Percentiles rank a stretch among this genome's conserved stretches.
These are phyloP conservation scores for Gymnopus androsaceus DNA, from an alignment of 1,284 basidiomycete genomes.

Conservation along the genomic window DNA sequence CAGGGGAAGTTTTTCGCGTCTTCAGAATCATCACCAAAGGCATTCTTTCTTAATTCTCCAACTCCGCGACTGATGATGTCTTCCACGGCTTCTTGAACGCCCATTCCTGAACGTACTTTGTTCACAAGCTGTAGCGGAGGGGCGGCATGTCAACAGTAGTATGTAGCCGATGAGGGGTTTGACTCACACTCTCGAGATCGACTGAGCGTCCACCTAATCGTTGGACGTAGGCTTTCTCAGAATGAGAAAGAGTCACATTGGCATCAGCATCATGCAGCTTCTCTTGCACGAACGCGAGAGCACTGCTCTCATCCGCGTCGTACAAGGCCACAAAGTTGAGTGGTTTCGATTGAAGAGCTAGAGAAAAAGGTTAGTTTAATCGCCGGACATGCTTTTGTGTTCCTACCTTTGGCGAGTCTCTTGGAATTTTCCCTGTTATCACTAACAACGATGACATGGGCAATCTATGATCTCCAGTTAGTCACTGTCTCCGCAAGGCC, in stretches of 20 bases:
- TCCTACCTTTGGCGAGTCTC: slow-evolving; percentile 74
- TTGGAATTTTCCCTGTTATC: slow-evolving; percentile 91
- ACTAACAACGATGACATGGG: slow-evolving; percentile 90
- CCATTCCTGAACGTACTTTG: slow-evolving; percentile 79
- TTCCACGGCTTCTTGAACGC: slow-evolving; percentile 80
- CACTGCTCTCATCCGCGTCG: slow-evolving; percentile 84
- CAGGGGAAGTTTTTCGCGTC: slow-evolving; percentile 85
- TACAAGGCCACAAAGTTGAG: slow-evolving; percentile 76
- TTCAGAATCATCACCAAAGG: slow-evolving; percentile 89
- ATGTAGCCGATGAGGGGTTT: too few relatives aligned
- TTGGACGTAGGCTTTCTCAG: slow-evolving; percentile 62
- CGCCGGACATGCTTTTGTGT: neutral
- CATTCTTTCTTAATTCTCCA: slow-evolving; percentile 85
- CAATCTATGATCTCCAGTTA: slow-evolving; percentile 50
- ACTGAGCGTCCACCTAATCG: slow-evolving; percentile 86
- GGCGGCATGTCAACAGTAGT: slow-evolving; percentile 6
- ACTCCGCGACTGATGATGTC: slow-evolving; percentile 84
- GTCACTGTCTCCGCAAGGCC: neutral
- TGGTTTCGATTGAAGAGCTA: slow-evolving; percentile 86
- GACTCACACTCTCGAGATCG: slow-evolving; percentile 77
- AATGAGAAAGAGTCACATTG: slow-evolving; percentile 49
- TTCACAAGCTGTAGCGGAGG: slow-evolving; percentile 74
- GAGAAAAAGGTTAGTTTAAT: too few relatives aligned
- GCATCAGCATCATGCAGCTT: slow-evolving; percentile 70
- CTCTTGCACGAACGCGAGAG: slow-evolving; percentile 79